Evolutionary conservation across 176 grass and related monocot genomes (phyloP), one percentile per base, ranked within the genome.

Genomic region (Oryza glumipatula): DNA sequence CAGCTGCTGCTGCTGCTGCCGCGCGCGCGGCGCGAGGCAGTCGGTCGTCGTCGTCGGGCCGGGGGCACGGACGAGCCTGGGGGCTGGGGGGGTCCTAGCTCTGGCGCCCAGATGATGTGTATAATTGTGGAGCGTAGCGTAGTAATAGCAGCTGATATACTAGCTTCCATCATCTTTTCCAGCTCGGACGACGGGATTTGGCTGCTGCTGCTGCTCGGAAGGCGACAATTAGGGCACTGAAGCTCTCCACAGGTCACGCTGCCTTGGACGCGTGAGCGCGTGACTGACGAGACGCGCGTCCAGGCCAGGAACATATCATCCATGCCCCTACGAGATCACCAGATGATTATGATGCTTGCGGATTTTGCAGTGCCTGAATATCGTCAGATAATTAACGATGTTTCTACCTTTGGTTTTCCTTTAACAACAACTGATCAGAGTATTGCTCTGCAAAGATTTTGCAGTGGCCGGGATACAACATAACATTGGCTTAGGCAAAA

Each of bases 201-300:
- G 48, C 48, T 14, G 13, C 14, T 16, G 80, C 63, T 79, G 80
- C 48, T 91, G 85, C 89, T 69, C 89, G 73, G 41, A 70, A 87
- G 70, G 80, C 85, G 81, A 84, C 85, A 87, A 84, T 76, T 83
- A 45, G 28, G 7, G 26, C 79, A 43, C 82, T 74, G 64, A 65
- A 54, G 49, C 79, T 68, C 88, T 64, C 73, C 76, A 30, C 58
- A 67, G 4, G 68, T 14, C 78, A 78, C 58, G 58, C 58, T 23
- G 65, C 56, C 63, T 10, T 16, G 33, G 70, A 28, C 60, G 10
- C 19, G 22, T 78, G 56, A 17, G 36, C 60, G 10, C 19, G 17
- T 79, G 56, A 17, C 74, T 65, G 66, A 72, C 24, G 80, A 77
- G 63, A 83, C 80, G 17, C 52, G 58, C 58, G 12, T 51, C 80